These are phyloP conservation scores for Aureobasidium sp. DNA, from an alignment of 2,329 filamentous ascomycete species.

Conservation along the genomic window DNA sequence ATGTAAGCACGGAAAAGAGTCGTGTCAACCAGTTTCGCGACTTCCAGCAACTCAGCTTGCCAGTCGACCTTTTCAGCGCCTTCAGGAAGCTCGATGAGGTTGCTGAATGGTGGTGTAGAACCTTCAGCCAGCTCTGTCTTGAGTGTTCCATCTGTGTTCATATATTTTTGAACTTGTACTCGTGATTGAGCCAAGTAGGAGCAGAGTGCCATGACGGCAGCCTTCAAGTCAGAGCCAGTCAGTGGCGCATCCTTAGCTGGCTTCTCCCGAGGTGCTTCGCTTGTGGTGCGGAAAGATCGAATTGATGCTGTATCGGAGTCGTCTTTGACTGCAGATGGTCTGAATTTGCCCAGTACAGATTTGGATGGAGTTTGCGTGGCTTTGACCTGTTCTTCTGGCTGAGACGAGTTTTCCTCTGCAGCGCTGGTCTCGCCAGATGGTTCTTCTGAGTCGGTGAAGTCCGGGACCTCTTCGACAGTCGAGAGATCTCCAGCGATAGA, in stretches of 20 bases:
- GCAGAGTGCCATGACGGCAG: slow-evolving; percentile 73
- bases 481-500: slow-evolving; percentile 77
- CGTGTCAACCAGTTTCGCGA: slow-evolving; percentile 82
- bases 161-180: slow-evolving; percentile 50
- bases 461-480: slow-evolving; percentile 45
- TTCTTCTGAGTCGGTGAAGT: slow-evolving; percentile 30
- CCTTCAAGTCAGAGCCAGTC: slow-evolving; percentile 74
- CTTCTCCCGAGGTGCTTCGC: slow-evolving; percentile 46
- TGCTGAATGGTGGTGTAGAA: slow-evolving; percentile 35
- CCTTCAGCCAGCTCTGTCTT: slow-evolving; percentile 31
- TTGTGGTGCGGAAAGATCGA: slow-evolving; percentile 46
- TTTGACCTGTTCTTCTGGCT: slow-evolving; percentile 18
- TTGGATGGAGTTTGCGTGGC: slow-evolving; percentile 25
- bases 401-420: slow-evolving; percentile 23
- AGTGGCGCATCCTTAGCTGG: slow-evolving; percentile 46
- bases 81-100: slow-evolving; percentile 29
- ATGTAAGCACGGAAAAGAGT: slow-evolving; percentile 92
- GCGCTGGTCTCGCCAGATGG: slow-evolving; percentile 35
- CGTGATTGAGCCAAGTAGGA: slow-evolving; percentile 84
- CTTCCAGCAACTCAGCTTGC: slow-evolving; percentile 61
- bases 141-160: slow-evolving; percentile 50
- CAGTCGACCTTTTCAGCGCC: slow-evolving; percentile 45
- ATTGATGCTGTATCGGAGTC: slow-evolving; percentile 49
- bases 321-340: slow-evolving; percentile 31
- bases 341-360: slow-evolving; percentile 40